Base-by-base conservation (phyloP, 2,329 filamentous ascomycete genomes). In the Fusarium transvaalense region DNA sequence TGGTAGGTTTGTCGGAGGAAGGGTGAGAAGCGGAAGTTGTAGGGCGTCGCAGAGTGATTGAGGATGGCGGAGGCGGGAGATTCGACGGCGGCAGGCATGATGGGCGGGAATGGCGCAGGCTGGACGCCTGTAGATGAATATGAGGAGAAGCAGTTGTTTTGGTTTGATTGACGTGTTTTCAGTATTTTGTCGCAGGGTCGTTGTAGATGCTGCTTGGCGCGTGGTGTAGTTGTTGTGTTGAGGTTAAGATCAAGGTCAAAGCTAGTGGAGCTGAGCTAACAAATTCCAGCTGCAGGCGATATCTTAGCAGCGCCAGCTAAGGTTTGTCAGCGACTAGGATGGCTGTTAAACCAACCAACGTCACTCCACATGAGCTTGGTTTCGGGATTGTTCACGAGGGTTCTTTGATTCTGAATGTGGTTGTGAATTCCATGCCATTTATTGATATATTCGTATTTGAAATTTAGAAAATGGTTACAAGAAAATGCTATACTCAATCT, bases 1-100 rank as follows among this genome's bases (percentile, higher is more conserved):
- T 93, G 90, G 80, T 96, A 94, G 71, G 92, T 94, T 65, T 89
- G 84, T 70, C 91, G 91, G 37, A 97, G 88, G 82, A 97, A 97
- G 46, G 93, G 91, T 32, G 89, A 90, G 85, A 97, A 97, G 78
- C 88, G 88, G 84, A 97, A 97, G 72, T 83, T 88, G 82, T 92
- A 91, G 61, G 78, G 73, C 6, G 84, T 83, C 6, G 84, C 79
- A 60, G 82, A 78, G 79, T 88, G 88, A 61, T 84, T 80, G 72
- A 91, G 86, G 77, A 91, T 87, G 56, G 81, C 78, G 69, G 76
- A 56, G 68, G 78, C 74, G 66, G 76, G 63, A 66, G 76, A 67
- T 50, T 74, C 67, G 25, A 74, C 75, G 37, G 77, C 67, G 31
- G 74, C 60, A 29, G 78, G 71, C 78, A 79, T 80, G 39, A 51